These are phyloP conservation scores for Penicillium crustosum DNA, from an alignment of 2,329 filamentous ascomycete species.

Conservation along the genomic window DNA sequence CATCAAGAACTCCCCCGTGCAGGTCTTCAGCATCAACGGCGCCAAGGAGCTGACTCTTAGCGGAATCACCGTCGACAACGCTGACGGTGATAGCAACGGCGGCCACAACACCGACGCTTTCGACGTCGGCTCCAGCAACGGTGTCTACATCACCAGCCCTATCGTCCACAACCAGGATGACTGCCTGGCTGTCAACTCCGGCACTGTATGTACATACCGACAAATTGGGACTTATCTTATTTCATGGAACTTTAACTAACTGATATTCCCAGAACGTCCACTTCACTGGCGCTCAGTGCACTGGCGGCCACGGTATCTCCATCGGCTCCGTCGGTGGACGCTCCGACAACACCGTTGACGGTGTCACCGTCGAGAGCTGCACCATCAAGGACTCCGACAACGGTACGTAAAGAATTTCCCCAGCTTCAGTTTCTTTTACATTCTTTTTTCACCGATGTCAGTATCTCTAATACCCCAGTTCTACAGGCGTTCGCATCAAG, in stretches of 20 bases:
- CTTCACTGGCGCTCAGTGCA: slow-evolving; percentile 33
- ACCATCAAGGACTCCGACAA: slow-evolving; percentile 55
- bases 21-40: slow-evolving; percentile 42
- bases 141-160: slow-evolving; percentile 50
- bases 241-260: background rate
- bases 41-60: slow-evolving; percentile 52
- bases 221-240: too few species aligned
- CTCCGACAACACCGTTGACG: slow-evolving; percentile 54
- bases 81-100: slow-evolving; percentile 49
- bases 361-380: slow-evolving; percentile 51
- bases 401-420: slow-evolving; percentile 31
- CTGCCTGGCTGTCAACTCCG: slow-evolving; percentile 60
- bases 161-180: slow-evolving; percentile 60
- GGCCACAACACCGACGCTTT: slow-evolving; percentile 55
- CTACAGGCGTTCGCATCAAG: slow-evolving; percentile 56
- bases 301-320: slow-evolving; percentile 47
- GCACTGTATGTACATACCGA: slow-evolving; percentile 34
- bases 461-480: background rate
- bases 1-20: slow-evolving; percentile 40
- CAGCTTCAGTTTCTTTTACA: too few species aligned
- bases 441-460: too few species aligned
- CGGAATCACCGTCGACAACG: slow-evolving; percentile 58
- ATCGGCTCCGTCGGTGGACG: slow-evolving; percentile 61
- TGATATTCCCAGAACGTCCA: slow-evolving; percentile 24
- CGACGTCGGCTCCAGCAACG: slow-evolving; percentile 37